Evolutionary conservation across 306 rosid species (phyloP).

Genomic region (Alnus glutinosa): DNA sequence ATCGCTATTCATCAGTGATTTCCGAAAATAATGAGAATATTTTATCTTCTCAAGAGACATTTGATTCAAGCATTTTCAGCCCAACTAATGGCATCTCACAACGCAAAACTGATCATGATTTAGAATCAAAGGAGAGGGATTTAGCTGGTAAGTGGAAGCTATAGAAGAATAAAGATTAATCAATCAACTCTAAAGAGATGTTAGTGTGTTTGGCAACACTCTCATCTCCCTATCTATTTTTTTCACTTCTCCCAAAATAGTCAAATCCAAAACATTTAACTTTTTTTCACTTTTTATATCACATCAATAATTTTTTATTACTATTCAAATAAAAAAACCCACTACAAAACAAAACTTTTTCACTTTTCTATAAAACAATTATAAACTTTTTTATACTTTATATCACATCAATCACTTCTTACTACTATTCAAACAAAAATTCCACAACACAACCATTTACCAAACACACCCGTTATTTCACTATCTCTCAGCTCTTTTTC

Average conservation of each 20-base stretch:
- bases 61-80: constrained; percentile 37
- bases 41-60: constrained; percentile 48
- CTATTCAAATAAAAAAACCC: no score
- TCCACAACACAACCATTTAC: no score
- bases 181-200: neutral
- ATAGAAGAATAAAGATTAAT: neutral
- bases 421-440: no score
- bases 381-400: no score
- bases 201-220: neutral
- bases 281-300: no score
- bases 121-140: constrained; percentile 35
- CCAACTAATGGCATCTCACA: constrained; percentile 36
- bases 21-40: constrained; percentile 32
- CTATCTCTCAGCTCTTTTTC: neutral
- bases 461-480: neutral
- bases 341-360: no score
- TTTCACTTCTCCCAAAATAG: no score
- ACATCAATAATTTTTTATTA: no score
- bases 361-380: no score
- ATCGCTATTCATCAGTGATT: constrained; percentile 44
- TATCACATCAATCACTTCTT: no score
- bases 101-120: constrained; percentile 26
- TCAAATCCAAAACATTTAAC: no score
- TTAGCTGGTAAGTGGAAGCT: constrained; percentile 41
- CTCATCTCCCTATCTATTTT: no score